These are phyloP conservation scores for Mycena indigotica DNA, from an alignment of 768 basidiomycete species.

Conservation along the genomic window DNA sequence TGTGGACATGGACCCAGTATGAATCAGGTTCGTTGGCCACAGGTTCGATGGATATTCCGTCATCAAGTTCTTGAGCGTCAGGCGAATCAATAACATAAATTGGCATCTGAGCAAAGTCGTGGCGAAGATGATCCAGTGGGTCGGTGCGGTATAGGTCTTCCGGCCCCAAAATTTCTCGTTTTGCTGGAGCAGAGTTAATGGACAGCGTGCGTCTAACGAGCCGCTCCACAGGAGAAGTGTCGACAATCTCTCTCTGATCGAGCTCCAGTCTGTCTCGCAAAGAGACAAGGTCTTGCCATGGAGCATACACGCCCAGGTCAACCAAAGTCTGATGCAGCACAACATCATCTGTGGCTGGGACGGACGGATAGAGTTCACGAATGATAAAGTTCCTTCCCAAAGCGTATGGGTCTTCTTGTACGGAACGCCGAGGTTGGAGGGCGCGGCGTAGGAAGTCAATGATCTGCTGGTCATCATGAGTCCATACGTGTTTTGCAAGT, in stretches of 20 bases:
- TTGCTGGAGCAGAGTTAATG: conserved; percentile 23
- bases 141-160: conserved; percentile 69
- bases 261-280: conserved; percentile 41
- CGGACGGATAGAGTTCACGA: conserved; percentile 51
- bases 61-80: conserved; percentile 85
- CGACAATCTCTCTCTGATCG: conserved; percentile 36
- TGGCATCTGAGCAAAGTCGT: conserved; percentile 80
- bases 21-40: conserved; percentile 58
- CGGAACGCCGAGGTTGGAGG: conserved; percentile 47
- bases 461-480: conserved; percentile 55
- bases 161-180: conserved; percentile 47
- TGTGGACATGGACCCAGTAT: conserved; percentile 86
- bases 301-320: conserved; percentile 73
- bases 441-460: conserved; percentile 61
- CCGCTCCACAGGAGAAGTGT: conserved; percentile 29
- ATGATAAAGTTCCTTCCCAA: conserved; percentile 56
- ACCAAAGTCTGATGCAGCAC: conserved; percentile 53
- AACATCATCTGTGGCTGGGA: conserved; percentile 34
- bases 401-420: conserved; percentile 66
- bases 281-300: conserved; percentile 75
- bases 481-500: conserved; percentile 44
- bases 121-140: conserved; percentile 68
- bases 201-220: conserved; percentile 34
- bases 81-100: conserved; percentile 89
- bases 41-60: conserved; percentile 85